Evolutionary conservation across 352 stramenopile species (phyloP), one percentile per base, ranked within the genome.

Genomic region (Phytophthora fragariae): DNA sequence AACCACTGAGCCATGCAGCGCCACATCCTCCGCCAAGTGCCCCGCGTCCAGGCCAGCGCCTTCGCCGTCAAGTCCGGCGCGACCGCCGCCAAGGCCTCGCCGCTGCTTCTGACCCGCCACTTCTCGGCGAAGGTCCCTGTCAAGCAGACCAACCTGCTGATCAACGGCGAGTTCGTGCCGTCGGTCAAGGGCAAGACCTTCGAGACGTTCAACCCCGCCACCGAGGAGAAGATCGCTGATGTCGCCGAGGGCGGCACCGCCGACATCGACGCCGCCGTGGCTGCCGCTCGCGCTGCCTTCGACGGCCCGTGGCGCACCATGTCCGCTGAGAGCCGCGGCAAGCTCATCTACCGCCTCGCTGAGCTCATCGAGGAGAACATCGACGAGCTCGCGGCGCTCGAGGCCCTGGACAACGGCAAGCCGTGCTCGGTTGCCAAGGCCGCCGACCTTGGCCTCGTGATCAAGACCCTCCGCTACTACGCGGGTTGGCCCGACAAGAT

Each of bases 371-470:
- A 80, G 47, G 44, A 81, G 62, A 82, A 90, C 68, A 72, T 70
- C 5, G 81, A 83, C 62, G 86, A 93, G 62, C 71, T 95, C 0
- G 73, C 70, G 8, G 72, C 74, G 35, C 84, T 99, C 8, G 97
- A 99, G 80, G 97, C 95, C 35, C 63, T 97, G n/a, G 97, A 99
- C 83, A 96, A 89, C 66, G 97, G 97, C 41, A 99, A 99, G 77
- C 92, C 97, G 8, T 74, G 93, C 19, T 39, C 80, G 31, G 93
- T 98, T 73, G 90, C 92, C 9, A 75, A 79, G 27, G 85, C 80
- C 33, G 95, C 98, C 79, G 80, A 98, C 29, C 65, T 82, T 5
- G 96, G 96, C 65, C 63, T 84, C 46, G 92, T 79, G 12, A 75
- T 80, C 35, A 89, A 82, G 69, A 98, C 97, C 62, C 53, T 98